These are phyloP conservation scores for Coemansia interrupta DNA, from an alignment of 192 early-diverging fungal genomes.

Conservation along the genomic window DNA sequence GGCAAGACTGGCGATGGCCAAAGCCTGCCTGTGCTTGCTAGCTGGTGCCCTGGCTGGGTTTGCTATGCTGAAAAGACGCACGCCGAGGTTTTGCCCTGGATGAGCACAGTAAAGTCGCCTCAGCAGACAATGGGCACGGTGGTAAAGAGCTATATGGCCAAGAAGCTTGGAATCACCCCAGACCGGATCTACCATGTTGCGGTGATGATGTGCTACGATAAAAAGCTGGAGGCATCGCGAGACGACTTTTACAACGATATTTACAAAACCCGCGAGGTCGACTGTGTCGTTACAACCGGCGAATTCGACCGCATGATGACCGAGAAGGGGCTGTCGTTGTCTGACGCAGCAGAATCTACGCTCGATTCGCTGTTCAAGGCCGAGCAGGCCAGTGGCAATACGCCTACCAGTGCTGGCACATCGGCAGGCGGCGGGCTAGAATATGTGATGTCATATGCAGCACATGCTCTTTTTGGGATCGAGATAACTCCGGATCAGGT, in stretches of 20 bases:
- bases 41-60: conserved; percentile 84
- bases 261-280: conserved; percentile 85
- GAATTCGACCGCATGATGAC: conserved; percentile 86
- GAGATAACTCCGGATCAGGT: conserved; percentile 57
- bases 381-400: conserved; percentile 19
- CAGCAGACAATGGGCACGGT: conserved; percentile 96
- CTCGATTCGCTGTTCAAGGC: conserved; percentile 58
- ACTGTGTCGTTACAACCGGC: conserved; percentile 92
- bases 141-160: conserved; percentile 79
- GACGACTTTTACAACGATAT: conserved; percentile 83
- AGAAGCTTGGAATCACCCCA: conserved; percentile 59
- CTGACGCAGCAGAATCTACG: conserved; percentile 50
- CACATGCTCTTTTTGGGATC: conserved; percentile 70
- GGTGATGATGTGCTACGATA: conserved; percentile 99
- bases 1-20: conserved; percentile 20
- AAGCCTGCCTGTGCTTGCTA: conserved; percentile 61
- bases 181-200: conserved; percentile 87
- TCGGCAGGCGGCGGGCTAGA: conserved; percentile 90
- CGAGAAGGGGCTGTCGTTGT: conserved; percentile 60
- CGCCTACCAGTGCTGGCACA: conserved; percentile 70
- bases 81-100: conserved; percentile 78
- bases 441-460: conserved; percentile 82
- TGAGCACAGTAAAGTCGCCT: conserved; percentile 89
- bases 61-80: conserved; percentile 99
- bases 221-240: conserved; percentile 95